These are phyloP conservation scores for Przewalskia tangutica DNA, from an alignment of 257 asterid species.

Conservation along the genomic window DNA sequence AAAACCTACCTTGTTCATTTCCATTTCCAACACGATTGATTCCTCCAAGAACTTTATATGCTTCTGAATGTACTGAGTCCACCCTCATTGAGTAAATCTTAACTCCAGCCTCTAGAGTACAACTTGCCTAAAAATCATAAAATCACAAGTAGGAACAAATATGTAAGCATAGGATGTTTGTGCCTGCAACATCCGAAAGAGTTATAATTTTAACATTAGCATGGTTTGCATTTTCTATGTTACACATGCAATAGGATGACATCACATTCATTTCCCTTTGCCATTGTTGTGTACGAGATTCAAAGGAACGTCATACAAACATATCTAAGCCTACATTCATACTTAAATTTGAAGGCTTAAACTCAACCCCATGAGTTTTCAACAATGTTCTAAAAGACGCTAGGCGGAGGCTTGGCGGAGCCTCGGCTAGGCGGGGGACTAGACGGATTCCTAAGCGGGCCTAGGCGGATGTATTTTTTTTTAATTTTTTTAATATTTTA, in stretches of 20 bases:
- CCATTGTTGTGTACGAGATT: background rate
- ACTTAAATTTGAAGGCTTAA: background rate
- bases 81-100: constrained; percentile 96
- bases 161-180: background rate
- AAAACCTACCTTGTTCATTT: constrained; percentile 49
- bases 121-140: constrained; percentile 64
- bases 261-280: background rate
- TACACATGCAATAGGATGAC: background rate
- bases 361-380: too few species aligned
- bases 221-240: background rate
- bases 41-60: constrained; percentile 95
- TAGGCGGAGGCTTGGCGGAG: too few species aligned
- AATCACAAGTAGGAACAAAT: background rate
- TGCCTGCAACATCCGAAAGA: background rate
- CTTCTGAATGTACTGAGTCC: constrained; percentile 93
- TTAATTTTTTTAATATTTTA: too few species aligned
- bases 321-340: background rate
- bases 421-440: too few species aligned
- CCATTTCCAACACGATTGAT: constrained; percentile 90
- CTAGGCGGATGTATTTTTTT: too few species aligned
- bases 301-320: background rate
- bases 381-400: too few species aligned
- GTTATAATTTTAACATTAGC: background rate
- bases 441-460: too few species aligned
- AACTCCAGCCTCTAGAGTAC: constrained; percentile 98